Base-by-base conservation (phyloP, 2,329 filamentous ascomycete genomes). In the Aureobasidium subglaciale region DNA sequence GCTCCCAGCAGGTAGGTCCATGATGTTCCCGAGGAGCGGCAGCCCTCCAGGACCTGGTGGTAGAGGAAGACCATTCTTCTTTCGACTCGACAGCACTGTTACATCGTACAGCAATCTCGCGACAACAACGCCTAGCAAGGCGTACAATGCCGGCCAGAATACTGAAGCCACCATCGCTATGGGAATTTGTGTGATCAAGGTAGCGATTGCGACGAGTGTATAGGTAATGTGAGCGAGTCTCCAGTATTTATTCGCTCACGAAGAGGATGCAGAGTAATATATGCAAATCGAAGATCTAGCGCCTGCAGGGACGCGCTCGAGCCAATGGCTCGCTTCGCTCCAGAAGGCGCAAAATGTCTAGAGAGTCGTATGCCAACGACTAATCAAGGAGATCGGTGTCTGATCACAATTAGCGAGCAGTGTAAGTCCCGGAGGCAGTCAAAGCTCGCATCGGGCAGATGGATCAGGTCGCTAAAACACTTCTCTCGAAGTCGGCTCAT, bases 1-100 rank as follows among this genome's bases (percentile, higher is more conserved):
- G 1, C 68, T 70, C 0, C 57, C 49, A 9, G 58, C 58, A 13
- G 62, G 63, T 25, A 63, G 25, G 20, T 63, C 61, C 15, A 24
- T 52, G 35, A 63, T 46, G n/a, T 64, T 64, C 5, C 63, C 63
- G 5, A 64, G 13, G 1, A 64, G 25, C 3, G 62, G 61, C 5
- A 63, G n/a, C 11, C 55, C 56, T 43, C 55, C 59, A 4, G 63
- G 63, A 20, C 61, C 62, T 25, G 63, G 62, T 34, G 62, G 63
- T 15, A 65, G 15, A 5, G 41, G 41, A 11, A 20, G 27, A 11
- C 27, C 20, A 11, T 45, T 32, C 3, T 10, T 45, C 41, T 45
- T 45, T 5, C 16, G n/a, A 27, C 3, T 15, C 41, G 16, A 45
- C n/a, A n/a, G n/a, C n/a, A n/a, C n/a, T n/a, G n/a, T n/a, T n/a